Percentiles rank a stretch among this genome's conserved stretches.
Evolutionary conservation across 2,329 filamentous ascomycete species (phyloP).

Genomic region (Diplodia corticola): DNA sequence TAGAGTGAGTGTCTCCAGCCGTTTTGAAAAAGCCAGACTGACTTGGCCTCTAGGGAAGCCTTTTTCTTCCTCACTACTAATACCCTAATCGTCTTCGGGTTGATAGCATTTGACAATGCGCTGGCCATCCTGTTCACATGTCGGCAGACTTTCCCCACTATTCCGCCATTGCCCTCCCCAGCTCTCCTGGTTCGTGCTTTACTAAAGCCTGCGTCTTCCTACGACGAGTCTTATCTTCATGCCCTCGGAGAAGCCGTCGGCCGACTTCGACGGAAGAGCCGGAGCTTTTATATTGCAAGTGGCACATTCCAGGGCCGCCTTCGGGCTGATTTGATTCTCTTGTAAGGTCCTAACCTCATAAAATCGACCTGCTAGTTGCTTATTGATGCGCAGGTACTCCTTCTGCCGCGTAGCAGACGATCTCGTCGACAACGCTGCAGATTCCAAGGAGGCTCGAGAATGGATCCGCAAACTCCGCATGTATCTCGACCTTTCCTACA

Average conservation of each 20-base stretch:
- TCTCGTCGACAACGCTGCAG: slow-evolving; percentile 65
- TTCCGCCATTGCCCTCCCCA: slow-evolving; percentile 53
- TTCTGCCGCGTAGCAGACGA: slow-evolving; percentile 75
- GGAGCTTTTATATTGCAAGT: slow-evolving; percentile 73
- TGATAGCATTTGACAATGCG: slow-evolving; percentile 69
- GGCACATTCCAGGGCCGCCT: slow-evolving; percentile 67
- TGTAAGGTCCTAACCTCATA: slow-evolving; percentile 46
- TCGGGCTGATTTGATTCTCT: slow-evolving; percentile 65
- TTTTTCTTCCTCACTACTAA: slow-evolving; percentile 73
- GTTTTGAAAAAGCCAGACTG: slow-evolving; percentile 2
- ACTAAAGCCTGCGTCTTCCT: slow-evolving; percentile 49
- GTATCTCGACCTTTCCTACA: slow-evolving; percentile 59
- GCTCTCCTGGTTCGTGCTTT: slow-evolving; percentile 55
- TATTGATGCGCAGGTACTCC: slow-evolving; percentile 57
- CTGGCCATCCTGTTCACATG: slow-evolving; percentile 66
- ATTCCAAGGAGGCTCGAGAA: slow-evolving; percentile 52
- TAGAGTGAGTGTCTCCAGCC: slow-evolving; percentile 51
- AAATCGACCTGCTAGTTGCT: slow-evolving; percentile 1
- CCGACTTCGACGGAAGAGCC: slow-evolving; percentile 63
- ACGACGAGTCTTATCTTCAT: slow-evolving; percentile 58
- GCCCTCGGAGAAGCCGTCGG: slow-evolving; percentile 61
- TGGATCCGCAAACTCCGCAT: slow-evolving; percentile 61
- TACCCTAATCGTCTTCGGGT: slow-evolving; percentile 66
- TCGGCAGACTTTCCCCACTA: slow-evolving; percentile 56
- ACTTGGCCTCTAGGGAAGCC: slow-evolving; percentile 53